Base-by-base conservation (phyloP, 2,329 filamentous ascomycete species). In the Fonsecaea multimorphosa region DNA sequence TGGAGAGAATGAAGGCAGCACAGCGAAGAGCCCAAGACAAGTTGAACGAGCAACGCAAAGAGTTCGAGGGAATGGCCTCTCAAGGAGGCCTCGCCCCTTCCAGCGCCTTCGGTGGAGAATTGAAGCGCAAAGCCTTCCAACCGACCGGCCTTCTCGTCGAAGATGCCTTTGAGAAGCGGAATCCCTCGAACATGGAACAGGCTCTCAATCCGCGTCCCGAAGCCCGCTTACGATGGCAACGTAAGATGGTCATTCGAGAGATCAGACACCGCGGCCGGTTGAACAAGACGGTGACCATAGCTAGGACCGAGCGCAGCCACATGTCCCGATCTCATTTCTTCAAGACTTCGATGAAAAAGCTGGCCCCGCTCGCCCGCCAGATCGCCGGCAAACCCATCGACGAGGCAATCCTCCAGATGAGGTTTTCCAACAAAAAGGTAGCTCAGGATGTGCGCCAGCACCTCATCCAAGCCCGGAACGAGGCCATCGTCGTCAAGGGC, bases 311-410 rank as follows among this genome's bases (percentile, higher is more conserved):
- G 76, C 80, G 87, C 46, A 80, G 86, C 72, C 81, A 82, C 60
- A 72, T 84, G 29, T 81, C 80, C 76, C 89, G 89, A 78, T 92
- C 89, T 68, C 85, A 89, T 54, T 86, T 86, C 71, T 85, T 97
- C 76, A 89, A 93, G 73, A 97, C 95, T 1, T 92, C 89, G 56
- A 83, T 91, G 70, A 99, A 99, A 87, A 99, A 99, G 82, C 84
- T 99, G 62, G 89, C 90, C 59, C 89, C 91, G 73, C 81, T 99
- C 57, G 89, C 94, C 27, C 87, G 90, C 62, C 95, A 98, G 81
- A 95, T 99, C 74, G 85, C 88, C 1, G 95, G 95, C 71, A 98
- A 97, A 85, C 89, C 89, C n/a, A 84, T 99, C 67, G 92, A 96
- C 64, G 93, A 99, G 38, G 95, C 95, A 14, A 91, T 98, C 71